phyloP scores from a whole-genome alignment of 805 yeast genomes.

The Wickerhamomyces kurtzmanii region DNA sequence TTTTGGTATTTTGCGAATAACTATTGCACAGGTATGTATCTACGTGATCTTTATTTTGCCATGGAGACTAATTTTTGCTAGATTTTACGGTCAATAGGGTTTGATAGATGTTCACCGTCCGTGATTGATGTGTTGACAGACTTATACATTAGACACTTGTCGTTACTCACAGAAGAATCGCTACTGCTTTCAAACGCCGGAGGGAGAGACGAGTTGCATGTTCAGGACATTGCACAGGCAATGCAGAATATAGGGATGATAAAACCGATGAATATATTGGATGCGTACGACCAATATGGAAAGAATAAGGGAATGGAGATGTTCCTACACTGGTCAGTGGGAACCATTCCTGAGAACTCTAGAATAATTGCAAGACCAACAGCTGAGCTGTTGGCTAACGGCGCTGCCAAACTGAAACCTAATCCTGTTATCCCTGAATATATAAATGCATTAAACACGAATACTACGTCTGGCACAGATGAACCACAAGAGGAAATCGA shows the following conservation, averaged over 20 bases:
- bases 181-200: constrained; percentile 37
- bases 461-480: constrained; percentile 1
- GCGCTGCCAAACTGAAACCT: constrained; percentile 7
- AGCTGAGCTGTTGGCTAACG: constrained; percentile 13
- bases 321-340: constrained; percentile 48
- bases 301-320: constrained; percentile 37
- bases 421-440: constrained; percentile 20
- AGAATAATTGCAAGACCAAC: constrained; percentile 26
- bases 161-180: constrained; percentile 41
- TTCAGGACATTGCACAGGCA: constrained; percentile 68
- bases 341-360: constrained; percentile 32
- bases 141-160: constrained; percentile 54
- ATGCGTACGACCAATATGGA: constrained; percentile 39
- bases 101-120: constrained; percentile 66
- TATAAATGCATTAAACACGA: constrained; percentile 8
- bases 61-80: constrained; percentile 24
- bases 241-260: constrained; percentile 54
- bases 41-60: background rate
- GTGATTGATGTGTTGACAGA: constrained; percentile 74
- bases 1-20: constrained; percentile 34
- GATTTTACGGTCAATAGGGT: constrained; percentile 71
- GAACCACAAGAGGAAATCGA: constrained; percentile 8
- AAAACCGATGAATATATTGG: constrained; percentile 46
- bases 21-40: constrained; percentile 34
- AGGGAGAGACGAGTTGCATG: constrained; percentile 31